A percentile compares a stretch with the other conserved stretches of the same genome.
Conservation (phyloP, 2,329 filamentous ascomycete genomes). For the Fusarium sp. region DNA sequence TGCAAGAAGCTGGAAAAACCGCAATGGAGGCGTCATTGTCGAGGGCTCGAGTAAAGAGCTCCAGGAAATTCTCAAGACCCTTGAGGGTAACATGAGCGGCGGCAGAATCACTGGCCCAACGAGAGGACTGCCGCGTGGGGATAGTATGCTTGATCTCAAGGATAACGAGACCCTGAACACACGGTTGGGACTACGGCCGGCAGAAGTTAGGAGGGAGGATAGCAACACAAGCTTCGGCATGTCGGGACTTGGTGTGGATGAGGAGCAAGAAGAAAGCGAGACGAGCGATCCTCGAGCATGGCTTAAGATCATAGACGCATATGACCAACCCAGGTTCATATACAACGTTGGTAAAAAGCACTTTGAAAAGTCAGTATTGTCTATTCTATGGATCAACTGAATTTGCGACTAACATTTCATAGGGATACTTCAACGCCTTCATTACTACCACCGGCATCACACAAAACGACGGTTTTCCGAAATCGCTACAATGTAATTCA, state of each 20-base stretch:
- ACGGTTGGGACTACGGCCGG: slow-evolving; percentile 62
- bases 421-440: slow-evolving; percentile 73
- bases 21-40: slow-evolving; percentile 89
- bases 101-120: slow-evolving; percentile 71
- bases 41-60: slow-evolving; percentile 81
- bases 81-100: slow-evolving; percentile 91
- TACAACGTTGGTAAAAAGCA: slow-evolving; percentile 88
- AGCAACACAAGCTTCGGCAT: slow-evolving; percentile 74
- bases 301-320: slow-evolving; percentile 85
- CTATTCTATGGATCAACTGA: neutral
- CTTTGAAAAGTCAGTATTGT: slow-evolving; percentile 75
- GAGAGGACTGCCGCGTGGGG: slow-evolving; percentile 64
- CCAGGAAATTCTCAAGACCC: slow-evolving; percentile 81
- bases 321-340: slow-evolving; percentile 81
- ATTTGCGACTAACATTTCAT: slow-evolving; percentile 33
- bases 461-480: slow-evolving; percentile 87
- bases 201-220: slow-evolving; percentile 64
- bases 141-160: slow-evolving; percentile 70
- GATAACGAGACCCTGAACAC: slow-evolving; percentile 65
- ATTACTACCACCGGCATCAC: slow-evolving; percentile 78
- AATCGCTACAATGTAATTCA: slow-evolving; percentile 93
- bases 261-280: slow-evolving; percentile 67
- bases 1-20: slow-evolving; percentile 90
- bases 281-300: slow-evolving; percentile 79
- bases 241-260: slow-evolving; percentile 62